Base-by-base conservation (phyloP, 2,329 filamentous ascomycete genomes). In the Didymella pinodella region DNA sequence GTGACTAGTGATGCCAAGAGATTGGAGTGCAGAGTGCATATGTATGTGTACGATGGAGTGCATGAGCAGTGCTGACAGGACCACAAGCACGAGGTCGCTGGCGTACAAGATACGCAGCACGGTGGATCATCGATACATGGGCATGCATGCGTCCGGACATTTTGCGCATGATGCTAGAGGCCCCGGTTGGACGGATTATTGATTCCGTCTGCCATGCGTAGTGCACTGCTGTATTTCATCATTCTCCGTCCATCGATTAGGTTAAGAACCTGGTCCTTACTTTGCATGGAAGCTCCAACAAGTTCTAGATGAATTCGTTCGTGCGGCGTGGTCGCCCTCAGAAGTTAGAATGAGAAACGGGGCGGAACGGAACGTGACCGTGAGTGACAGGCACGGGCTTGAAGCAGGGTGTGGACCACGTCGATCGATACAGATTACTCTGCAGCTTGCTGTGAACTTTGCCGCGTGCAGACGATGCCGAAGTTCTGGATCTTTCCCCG, bases 1-100 rank as follows among this genome's bases (percentile, higher is more conserved):
- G 61, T 63, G 61, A 59, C 57, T 56, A 31, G 60, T 62, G 60
- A 63, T 52, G 61, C 61, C 61, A 63, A 63, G 61, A 53, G 25
- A 18, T 26, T 54, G 57, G 48, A 61, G 54, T 61, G 61, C 61
- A 61, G 54, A 18, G n/a, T 54, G 48, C 49, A 50, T 56, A 53
- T 46, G 54, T 57, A 50, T 45, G 54, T 18, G 36, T 51, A 48
- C 49, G 46, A 52, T 46, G 43, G 49, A 53, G 28, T 59, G 57
- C 57, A 60, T 59, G 36, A 49, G 18, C 36, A 32, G 40, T 55
- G 36, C 41, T 46, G 48, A 54, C 46, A 31, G 41, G 34, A 43
- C 34, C 41, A 54, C 46, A 32, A 54, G 45, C 56, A 50, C 43
- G 34, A 52, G 51, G 55, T 54, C 45, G 48, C 40, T 31, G 48